Evolutionary conservation across 2,329 filamentous ascomycete genomes (phyloP), one percentile per base, ranked within the genome.

Genomic region (Sarocladiaceae sp.): DNA sequence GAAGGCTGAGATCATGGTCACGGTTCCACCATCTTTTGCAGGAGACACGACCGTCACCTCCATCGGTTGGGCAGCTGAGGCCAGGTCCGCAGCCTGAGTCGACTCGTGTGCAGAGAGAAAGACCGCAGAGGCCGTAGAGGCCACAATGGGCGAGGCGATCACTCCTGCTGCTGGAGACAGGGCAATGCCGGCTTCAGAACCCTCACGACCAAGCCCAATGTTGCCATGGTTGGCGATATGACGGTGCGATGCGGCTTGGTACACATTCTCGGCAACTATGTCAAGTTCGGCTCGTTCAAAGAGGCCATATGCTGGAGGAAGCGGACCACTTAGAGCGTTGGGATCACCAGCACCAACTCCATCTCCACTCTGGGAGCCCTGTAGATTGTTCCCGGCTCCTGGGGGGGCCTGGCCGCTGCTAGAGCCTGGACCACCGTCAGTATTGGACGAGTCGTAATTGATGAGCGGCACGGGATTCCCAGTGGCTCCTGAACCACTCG

Each of bases 1-100:
- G 44, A 48, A 48, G 20, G 44, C 33, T 12, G 44, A 48, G 26
- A 33, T 17, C 26, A 48, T 33, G 17, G 44, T 48, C 25, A 33
- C 26, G 11, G 17, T 28, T 13, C n/a, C n/a, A 6, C 44, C 44
- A 22, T 48, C 26, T 26, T 33, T 31, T 6, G 44, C 44, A 31
- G 44, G 44, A 15, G 44, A 48, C n/a, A 48, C 25, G 22, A 48
- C 44, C 4, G 44, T 48, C 10, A 48, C 44, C 26, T 48, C n/a
- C 5, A 48, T 46, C 4, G 40, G 44, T 12, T 11, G 4, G n/a
- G 26, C 12, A 3, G 26, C 5, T 20, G 28, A 18, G 23, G 28
- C 17, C 15, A 28, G 11, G 10, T 5, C 44, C 12, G 44, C 15
- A 2, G 22, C 15, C 4, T 33, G 26, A 20, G 5, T 7, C 3